These are phyloP conservation scores for Thraustotheca clavata DNA, from an alignment of 352 stramenopile species.

Conservation along the genomic window DNA sequence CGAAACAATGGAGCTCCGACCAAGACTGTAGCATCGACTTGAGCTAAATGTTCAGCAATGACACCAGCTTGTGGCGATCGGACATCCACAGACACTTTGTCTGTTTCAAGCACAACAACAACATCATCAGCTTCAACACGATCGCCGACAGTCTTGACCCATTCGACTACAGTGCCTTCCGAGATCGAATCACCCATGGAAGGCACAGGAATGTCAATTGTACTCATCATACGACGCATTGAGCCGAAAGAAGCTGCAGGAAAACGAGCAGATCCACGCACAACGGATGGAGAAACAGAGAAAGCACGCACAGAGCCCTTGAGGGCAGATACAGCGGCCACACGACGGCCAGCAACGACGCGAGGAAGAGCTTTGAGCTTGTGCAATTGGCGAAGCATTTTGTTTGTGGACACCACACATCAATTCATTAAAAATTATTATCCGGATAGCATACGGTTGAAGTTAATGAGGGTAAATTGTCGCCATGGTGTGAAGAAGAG, in stretches of 20 bases:
- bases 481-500: no score
- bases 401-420: no score
- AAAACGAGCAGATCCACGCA: neutral
- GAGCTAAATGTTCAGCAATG: constrained; percentile 85
- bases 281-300: neutral
- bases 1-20: constrained; percentile 91
- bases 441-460: no score
- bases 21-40: constrained; percentile 92
- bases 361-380: constrained; percentile 6
- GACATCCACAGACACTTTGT: constrained; percentile 95
- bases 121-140: constrained; percentile 93
- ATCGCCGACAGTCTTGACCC: constrained; percentile 90
- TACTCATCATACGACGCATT: constrained; percentile 36
- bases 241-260: neutral
- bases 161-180: constrained; percentile 96
- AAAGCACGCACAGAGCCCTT: neutral
- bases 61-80: constrained; percentile 78
- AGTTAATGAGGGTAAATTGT: no score
- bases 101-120: constrained; percentile 97
- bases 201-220: constrained; percentile 67
- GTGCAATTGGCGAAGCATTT: constrained; percentile 3
- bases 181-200: constrained; percentile 96
- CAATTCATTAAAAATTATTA: no score
- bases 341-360: neutral
- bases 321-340: neutral